Evolutionary conservation across 2,329 filamentous ascomycete species (phyloP).

Genomic region (Alternaria consortialis): DNA sequence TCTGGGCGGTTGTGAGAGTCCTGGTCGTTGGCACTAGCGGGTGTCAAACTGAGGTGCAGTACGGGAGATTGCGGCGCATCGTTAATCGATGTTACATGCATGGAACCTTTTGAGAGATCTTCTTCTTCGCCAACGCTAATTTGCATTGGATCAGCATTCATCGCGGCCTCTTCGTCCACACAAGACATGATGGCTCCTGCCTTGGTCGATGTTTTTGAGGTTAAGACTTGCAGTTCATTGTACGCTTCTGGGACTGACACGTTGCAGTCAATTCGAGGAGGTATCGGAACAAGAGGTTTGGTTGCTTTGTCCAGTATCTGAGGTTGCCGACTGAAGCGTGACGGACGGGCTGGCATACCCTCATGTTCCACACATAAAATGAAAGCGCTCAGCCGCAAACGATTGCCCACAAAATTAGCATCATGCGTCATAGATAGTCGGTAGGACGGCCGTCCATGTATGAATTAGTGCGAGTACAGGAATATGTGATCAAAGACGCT

Average conservation of each 20-base stretch:
- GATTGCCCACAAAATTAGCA: constrained; percentile 35
- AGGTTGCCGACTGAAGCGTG: constrained; percentile 30
- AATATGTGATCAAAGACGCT: background rate
- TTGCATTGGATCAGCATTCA: background rate
- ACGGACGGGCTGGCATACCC: constrained; percentile 33
- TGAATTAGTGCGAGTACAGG: background rate
- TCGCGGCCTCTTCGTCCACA: background rate
- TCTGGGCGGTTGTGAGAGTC: background rate
- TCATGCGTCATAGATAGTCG: constrained; percentile 34
- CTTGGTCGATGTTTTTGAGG: background rate
- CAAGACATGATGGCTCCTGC: background rate
- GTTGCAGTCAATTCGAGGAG: background rate
- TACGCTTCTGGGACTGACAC: background rate
- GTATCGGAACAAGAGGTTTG: background rate
- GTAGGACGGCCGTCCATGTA: background rate
- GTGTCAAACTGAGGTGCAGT: background rate
- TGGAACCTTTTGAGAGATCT: background rate
- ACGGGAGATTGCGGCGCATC: background rate
- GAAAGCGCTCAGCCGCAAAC: constrained; percentile 36
- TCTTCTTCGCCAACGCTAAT: background rate
- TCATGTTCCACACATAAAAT: constrained; percentile 33
- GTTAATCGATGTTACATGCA: background rate
- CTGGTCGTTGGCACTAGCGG: background rate
- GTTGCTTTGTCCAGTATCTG: background rate
- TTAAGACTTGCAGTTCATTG: background rate